Evolutionary conservation across 2,329 filamentous ascomycete genomes (phyloP).

Genomic region (Paecilomyces sp.): DNA sequence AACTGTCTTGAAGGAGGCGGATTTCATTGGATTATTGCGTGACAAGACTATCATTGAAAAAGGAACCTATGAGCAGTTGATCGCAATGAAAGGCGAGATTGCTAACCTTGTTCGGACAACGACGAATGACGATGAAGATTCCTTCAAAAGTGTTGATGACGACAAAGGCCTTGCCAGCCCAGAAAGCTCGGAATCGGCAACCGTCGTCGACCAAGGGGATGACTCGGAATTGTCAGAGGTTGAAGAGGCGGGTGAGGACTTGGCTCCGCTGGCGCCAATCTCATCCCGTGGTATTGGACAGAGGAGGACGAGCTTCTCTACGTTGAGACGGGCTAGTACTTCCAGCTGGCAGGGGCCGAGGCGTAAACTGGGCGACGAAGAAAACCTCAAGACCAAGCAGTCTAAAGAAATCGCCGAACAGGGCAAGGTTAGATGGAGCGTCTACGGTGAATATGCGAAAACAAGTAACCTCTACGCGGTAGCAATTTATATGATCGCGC

Average conservation of each 20-base stretch:
- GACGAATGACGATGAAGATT: conserved; percentile 32
- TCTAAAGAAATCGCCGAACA: conserved; percentile 84
- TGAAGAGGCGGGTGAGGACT: conserved; percentile 60
- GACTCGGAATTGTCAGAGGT: conserved; percentile 46
- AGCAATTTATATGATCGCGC: conserved; percentile 65
- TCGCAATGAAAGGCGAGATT: conserved; percentile 90
- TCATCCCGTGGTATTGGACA: conserved; percentile 53
- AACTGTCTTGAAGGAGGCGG: conserved; percentile 77
- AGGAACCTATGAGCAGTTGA: conserved; percentile 82
- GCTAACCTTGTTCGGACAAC: conserved; percentile 74
- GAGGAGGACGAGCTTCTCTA: conserved; percentile 63
- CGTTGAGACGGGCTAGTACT: conserved; percentile 81
- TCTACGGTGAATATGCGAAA: conserved; percentile 91
- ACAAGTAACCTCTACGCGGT: conserved; percentile 87
- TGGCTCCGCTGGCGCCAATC: conserved; percentile 72
- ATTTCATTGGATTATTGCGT: conserved; percentile 78
- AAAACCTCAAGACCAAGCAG: conserved; percentile 71
- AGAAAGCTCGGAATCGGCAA: conserved; percentile 57
- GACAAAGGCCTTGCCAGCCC: conserved; percentile 57
- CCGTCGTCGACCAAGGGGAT: conserved; percentile 42
- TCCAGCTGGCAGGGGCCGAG: conserved; percentile 82
- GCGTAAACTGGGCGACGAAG: conserved; percentile 77
- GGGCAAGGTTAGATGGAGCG: conserved; percentile 95
- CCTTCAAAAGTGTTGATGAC: conserved; percentile 51
- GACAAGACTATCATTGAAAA: conserved; percentile 78